These are phyloP conservation scores for Phytopythium boreale DNA, from an alignment of 352 stramenopile species.

Conservation along the genomic window DNA sequence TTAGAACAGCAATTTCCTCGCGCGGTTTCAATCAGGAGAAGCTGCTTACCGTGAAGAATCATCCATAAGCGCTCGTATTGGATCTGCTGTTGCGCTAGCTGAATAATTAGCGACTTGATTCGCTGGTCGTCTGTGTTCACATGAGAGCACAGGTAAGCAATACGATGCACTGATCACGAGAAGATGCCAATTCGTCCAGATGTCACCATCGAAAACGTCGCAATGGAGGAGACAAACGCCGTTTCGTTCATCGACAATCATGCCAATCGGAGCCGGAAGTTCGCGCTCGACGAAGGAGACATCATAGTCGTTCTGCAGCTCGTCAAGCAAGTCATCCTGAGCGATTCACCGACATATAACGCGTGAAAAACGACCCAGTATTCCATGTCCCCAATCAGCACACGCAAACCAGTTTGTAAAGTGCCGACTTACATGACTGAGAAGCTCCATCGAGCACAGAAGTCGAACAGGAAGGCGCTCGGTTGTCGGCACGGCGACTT, in stretches of 20 bases:
- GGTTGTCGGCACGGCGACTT: background rate
- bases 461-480: constrained; percentile 31
- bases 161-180: background rate
- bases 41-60: constrained; percentile 40
- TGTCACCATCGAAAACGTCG: constrained; percentile 37
- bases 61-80: constrained; percentile 64
- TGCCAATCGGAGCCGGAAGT: constrained; percentile 43
- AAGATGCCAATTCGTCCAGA: background rate
- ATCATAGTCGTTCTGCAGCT: constrained; percentile 50
- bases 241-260: constrained; percentile 70
- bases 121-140: constrained; percentile 25
- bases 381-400: background rate
- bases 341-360: background rate
- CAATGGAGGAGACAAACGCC: constrained; percentile 40
- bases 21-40: background rate
- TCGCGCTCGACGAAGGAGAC: constrained; percentile 65
- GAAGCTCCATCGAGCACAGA: constrained; percentile 36
- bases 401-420: background rate
- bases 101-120: constrained; percentile 56
- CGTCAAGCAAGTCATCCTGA: constrained; percentile 60
- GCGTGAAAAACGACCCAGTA: background rate
- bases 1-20: background rate
- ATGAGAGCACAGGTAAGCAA: background rate
- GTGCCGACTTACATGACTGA: constrained; percentile 27
- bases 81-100: constrained; percentile 51